Evolutionary conservation across 306 rosid species (phyloP).

Genomic region (Prunus armeniaca): DNA sequence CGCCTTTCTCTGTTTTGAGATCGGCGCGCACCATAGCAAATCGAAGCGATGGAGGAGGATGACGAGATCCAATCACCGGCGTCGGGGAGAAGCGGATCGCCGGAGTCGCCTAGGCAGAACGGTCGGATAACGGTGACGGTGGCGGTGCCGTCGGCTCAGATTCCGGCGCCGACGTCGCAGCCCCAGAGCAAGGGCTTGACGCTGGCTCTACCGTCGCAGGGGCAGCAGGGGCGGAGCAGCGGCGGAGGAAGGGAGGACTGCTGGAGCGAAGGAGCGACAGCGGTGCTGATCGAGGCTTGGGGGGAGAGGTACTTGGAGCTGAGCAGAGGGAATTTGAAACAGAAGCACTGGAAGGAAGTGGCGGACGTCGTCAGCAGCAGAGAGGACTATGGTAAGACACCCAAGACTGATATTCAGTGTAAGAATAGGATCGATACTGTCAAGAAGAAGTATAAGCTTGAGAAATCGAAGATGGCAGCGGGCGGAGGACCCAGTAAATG

Average conservation of each 20-base stretch:
- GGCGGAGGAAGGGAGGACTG: conserved; percentile 91
- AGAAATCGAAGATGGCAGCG: conserved; percentile 70
- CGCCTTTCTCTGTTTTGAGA: neutral
- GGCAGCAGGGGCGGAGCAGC: conserved; percentile 48
- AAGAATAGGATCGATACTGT: conserved; percentile 97
- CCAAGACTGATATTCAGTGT: conserved; percentile 90
- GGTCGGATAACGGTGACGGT: conserved; percentile 88
- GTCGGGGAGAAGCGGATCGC: conserved; percentile 73
- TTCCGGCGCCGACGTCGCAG: conserved; percentile 56
- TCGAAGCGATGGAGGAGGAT: conserved; percentile 66
- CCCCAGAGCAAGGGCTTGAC: conserved; percentile 41
- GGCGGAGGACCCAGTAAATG: conserved; percentile 67
- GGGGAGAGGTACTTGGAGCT: conserved; percentile 93
- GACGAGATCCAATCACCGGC: conserved; percentile 76
- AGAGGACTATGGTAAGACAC: conserved; percentile 64
- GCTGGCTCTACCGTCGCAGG: conserved; percentile 55
- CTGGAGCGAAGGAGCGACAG: conserved; percentile 95
- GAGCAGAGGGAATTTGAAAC: conserved; percentile 94
- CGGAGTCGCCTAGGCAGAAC: conserved; percentile 50
- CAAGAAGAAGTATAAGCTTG: conserved; percentile 90
- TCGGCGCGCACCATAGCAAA: conserved; percentile 28
- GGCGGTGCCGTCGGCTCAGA: conserved; percentile 34
- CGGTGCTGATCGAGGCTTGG: conserved; percentile 95
- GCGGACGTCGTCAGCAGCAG: conserved; percentile 82
- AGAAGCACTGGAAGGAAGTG: conserved; percentile 97